phyloP scores from a whole-genome alignment of 352 stramenopile species.

The Pythium diclinum region DNA sequence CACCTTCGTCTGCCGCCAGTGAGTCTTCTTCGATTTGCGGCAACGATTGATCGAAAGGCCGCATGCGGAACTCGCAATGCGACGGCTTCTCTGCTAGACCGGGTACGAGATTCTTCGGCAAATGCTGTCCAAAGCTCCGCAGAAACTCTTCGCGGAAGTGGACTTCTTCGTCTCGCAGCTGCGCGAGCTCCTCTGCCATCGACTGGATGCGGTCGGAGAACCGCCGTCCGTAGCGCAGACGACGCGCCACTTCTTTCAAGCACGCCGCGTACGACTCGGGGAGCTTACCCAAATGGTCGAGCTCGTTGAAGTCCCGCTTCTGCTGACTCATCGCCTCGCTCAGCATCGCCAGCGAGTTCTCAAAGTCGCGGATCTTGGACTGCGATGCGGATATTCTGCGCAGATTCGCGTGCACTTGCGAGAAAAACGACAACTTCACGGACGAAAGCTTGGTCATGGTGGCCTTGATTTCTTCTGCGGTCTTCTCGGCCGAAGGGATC shows the following conservation, averaged over 20 bases:
- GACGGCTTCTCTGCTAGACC: slow-evolving; percentile 84
- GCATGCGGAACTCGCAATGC: slow-evolving; percentile 86
- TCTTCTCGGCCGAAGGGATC: slow-evolving; percentile 65
- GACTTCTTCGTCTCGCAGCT: slow-evolving; percentile 79
- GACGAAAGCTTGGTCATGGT: slow-evolving; percentile 54
- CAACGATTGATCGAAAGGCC: slow-evolving; percentile 77
- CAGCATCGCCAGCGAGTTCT: slow-evolving; percentile 80
- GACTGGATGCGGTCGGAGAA: slow-evolving; percentile 83
- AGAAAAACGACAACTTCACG: slow-evolving; percentile 52
- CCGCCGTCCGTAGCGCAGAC: slow-evolving; percentile 60
- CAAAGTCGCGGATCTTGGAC: slow-evolving; percentile 88
- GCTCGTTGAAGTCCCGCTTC: slow-evolving; percentile 84
- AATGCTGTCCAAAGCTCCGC: slow-evolving; percentile 69
- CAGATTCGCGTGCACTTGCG: slow-evolving; percentile 54
- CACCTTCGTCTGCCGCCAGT: neutral
- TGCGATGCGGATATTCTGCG: slow-evolving; percentile 75
- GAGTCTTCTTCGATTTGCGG: slow-evolving; percentile 54
- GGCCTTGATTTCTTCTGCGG: slow-evolving; percentile 55
- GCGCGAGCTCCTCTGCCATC: slow-evolving; percentile 83
- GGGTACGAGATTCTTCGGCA: slow-evolving; percentile 78
- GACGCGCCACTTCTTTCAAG: slow-evolving; percentile 73
- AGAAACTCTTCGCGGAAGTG: slow-evolving; percentile 75
- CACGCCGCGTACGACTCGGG: slow-evolving; percentile 79
- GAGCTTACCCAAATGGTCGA: slow-evolving; percentile 81
- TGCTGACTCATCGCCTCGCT: slow-evolving; percentile 68